Conservation (phyloP, 352 stramenopile genomes). For the Phytophthora macrochlamydospora region DNA sequence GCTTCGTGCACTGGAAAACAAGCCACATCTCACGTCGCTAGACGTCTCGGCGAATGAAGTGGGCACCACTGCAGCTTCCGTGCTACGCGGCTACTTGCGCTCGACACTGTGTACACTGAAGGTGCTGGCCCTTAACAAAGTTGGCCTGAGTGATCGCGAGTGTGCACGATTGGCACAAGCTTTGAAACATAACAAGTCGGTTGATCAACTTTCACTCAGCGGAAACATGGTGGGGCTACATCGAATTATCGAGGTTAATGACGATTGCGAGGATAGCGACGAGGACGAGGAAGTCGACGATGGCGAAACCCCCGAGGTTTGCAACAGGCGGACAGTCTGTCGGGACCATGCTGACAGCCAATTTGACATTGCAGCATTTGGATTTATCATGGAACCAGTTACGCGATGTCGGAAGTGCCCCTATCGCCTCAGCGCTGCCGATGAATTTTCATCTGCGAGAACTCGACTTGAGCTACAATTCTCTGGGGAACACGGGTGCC, state of each 20-base stretch:
- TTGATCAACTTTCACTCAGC: conserved; percentile 62
- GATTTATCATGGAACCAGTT: conserved; percentile 90
- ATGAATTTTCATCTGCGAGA: conserved; percentile 71
- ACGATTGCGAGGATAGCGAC: neutral
- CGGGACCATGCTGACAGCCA: conserved; percentile 81
- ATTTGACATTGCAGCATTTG: conserved; percentile 68
- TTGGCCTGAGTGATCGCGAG: conserved; percentile 67
- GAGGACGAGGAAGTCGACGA: conserved; percentile 19
- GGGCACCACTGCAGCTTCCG: conserved; percentile 42
- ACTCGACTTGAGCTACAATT: conserved; percentile 73
- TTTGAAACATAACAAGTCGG: conserved; percentile 77
- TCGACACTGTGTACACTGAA: conserved; percentile 68
- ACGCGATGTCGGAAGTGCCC: conserved; percentile 35
- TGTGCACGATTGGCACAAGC: conserved; percentile 72
- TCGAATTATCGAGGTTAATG: conserved; percentile 20
- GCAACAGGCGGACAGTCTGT: conserved; percentile 76
- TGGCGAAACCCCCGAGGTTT: conserved; percentile 13
- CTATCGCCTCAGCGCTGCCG: conserved; percentile 56
- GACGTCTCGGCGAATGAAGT: conserved; percentile 73
- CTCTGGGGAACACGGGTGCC: conserved; percentile 55
- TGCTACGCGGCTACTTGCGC: conserved; percentile 62
- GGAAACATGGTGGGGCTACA: conserved; percentile 81
- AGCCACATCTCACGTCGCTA: conserved; percentile 61
- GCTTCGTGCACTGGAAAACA: conserved; percentile 67
- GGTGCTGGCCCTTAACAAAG: conserved; percentile 55